Evolutionary conservation across 805 yeast species (phyloP).

Genomic region (Saturnispora mendoncae): DNA sequence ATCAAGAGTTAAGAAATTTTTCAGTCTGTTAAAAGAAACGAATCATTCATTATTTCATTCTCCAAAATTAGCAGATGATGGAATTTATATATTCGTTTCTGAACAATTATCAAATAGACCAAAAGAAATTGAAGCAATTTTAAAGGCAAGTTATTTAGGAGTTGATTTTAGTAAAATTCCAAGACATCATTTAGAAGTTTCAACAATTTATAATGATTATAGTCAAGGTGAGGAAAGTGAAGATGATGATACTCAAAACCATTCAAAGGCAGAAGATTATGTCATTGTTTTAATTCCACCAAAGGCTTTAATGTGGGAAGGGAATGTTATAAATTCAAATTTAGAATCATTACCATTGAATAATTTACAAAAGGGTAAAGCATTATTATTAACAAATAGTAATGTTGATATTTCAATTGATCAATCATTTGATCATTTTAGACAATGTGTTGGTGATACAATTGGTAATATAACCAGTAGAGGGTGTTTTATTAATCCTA

Average conservation of each 20-base stretch:
- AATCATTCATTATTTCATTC: constrained; percentile 68
- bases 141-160: constrained; percentile 43
- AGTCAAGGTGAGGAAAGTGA: constrained; percentile 12
- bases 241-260: constrained; percentile 14
- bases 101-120: constrained; percentile 38
- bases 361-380: constrained; percentile 58
- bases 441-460: constrained; percentile 47
- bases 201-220: constrained; percentile 22
- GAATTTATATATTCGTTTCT: constrained; percentile 75
- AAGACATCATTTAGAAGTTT: constrained; percentile 25
- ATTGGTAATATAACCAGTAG: constrained; percentile 48
- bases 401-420: constrained; percentile 49
- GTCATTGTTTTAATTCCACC: constrained; percentile 67
- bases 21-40: constrained; percentile 50
- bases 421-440: constrained; percentile 47
- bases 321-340: constrained; percentile 48
- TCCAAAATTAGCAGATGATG: constrained; percentile 61
- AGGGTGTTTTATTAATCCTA: constrained; percentile 61
- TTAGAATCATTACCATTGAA: constrained; percentile 39
- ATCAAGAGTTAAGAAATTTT: constrained; percentile 39
- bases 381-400: constrained; percentile 61
- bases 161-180: constrained; percentile 35
- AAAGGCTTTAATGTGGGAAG: constrained; percentile 88
- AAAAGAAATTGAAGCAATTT: constrained; percentile 34
- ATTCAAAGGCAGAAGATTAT: constrained; percentile 37